These are phyloP conservation scores for Byssochlamys sp. DNA, from an alignment of 2,329 filamentous ascomycete genomes.

Conservation along the genomic window DNA sequence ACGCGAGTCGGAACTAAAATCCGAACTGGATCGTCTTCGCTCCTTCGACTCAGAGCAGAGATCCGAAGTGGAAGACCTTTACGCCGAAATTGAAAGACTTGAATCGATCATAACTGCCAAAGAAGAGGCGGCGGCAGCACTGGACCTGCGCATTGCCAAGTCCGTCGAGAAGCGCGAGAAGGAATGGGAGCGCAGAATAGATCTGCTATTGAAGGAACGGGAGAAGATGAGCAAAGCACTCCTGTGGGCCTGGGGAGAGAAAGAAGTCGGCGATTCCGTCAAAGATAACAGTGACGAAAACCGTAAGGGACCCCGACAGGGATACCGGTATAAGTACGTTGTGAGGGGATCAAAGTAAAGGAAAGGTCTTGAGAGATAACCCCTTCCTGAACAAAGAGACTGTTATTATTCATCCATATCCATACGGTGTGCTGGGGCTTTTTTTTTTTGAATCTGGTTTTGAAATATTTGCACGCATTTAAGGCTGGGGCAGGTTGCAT, in stretches of 20 bases:
- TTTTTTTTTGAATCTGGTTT: not conserved
- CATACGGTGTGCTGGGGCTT: not conserved
- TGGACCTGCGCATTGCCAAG: slow-evolving; percentile 31
- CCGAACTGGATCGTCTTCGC: slow-evolving; percentile 23
- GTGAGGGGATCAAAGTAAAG: slow-evolving; percentile 6
- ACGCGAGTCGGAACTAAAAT: slow-evolving; percentile 24
- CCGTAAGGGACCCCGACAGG: slow-evolving; percentile 18
- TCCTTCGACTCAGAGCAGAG: slow-evolving; percentile 13
- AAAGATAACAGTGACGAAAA: slow-evolving; percentile 17
- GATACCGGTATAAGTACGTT: slow-evolving; percentile 32
- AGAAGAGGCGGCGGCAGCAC: slow-evolving; percentile 29
- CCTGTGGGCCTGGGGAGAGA: slow-evolving; percentile 33
- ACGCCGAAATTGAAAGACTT: slow-evolving; percentile 24
- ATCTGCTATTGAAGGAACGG: slow-evolving; percentile 32
- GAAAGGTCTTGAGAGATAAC: not conserved
- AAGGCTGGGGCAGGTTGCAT: not conserved
- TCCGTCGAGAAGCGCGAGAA: slow-evolving; percentile 35
- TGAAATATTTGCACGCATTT: not conserved
- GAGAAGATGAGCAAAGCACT: slow-evolving; percentile 32
- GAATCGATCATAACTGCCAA: slow-evolving; percentile 29
- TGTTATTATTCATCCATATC: not conserved
- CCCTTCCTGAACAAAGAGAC: not conserved
- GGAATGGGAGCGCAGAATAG: slow-evolving; percentile 33
- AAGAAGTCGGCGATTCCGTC: slow-evolving; percentile 24
- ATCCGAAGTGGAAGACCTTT: slow-evolving; percentile 18